Conservation (phyloP, 331 rosid species). For the Spiraea crenata region DNA sequence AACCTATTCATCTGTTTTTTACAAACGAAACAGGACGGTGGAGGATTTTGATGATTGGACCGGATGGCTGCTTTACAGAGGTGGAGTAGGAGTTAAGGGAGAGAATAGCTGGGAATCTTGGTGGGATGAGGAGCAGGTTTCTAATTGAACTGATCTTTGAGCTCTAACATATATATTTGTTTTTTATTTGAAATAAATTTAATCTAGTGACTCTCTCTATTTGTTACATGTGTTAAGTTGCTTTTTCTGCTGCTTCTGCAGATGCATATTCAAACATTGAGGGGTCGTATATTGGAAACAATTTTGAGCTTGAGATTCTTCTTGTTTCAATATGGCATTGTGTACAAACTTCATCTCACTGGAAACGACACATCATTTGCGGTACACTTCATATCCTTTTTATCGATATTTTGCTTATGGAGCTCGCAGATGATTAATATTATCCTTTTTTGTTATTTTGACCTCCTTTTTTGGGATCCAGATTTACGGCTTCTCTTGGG, state of each 20-base stretch:
- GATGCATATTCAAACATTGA: constrained; percentile 79
- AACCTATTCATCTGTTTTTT: constrained; percentile 1
- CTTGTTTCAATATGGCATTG: constrained; percentile 77
- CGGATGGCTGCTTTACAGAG: constrained; percentile 94
- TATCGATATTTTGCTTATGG: not conserved
- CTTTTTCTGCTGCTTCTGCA: constrained; percentile 30
- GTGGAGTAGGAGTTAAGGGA: constrained; percentile 99
- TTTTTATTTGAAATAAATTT: not conserved
- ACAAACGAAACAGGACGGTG: constrained; percentile 69
- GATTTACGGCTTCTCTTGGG: constrained; percentile 97
- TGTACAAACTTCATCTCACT: constrained; percentile 82
- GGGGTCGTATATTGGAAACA: constrained; percentile 94
- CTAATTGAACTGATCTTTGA: not conserved
- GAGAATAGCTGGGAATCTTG: constrained; percentile 99
- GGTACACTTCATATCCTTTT: constrained; percentile 43
- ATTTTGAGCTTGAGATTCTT: constrained; percentile 83
- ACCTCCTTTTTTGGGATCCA: constrained; percentile 29
- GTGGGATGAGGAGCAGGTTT: constrained; percentile 99
- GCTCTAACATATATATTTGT: not conserved
- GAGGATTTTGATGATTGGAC: constrained; percentile 99
- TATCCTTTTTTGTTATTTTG: constrained; percentile 13
- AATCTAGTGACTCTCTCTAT: not conserved
- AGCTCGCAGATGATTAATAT: not conserved
- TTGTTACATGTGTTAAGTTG: constrained; percentile 13
- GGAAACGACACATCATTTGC: constrained; percentile 73